These are phyloP conservation scores for Asterionellopsis glacialis DNA, from an alignment of 108 stramenopile genomes.

Conservation along the genomic window DNA sequence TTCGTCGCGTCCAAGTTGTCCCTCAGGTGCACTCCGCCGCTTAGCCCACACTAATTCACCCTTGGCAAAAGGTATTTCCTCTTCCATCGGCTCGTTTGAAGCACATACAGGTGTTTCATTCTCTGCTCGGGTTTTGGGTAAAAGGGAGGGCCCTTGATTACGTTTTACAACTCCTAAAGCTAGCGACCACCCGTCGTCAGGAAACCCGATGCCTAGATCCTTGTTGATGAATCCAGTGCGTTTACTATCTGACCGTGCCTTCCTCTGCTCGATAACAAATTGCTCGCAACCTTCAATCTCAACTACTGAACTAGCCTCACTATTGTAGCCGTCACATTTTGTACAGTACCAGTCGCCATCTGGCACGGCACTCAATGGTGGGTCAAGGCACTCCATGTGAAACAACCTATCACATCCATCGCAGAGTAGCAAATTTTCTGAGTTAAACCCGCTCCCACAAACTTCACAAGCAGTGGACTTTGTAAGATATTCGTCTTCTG, in stretches of 20 bases:
- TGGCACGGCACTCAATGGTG: conserved; percentile 60
- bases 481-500: background rate
- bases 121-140: too few relatives aligned
- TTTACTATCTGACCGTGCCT: background rate
- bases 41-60: conserved; percentile 38
- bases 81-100: too few relatives aligned
- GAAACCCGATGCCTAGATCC: too few relatives aligned
- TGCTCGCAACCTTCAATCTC: conserved; percentile 44
- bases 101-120: too few relatives aligned
- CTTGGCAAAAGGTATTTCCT: conserved; percentile 1
- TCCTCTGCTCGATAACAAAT: conserved; percentile 45
- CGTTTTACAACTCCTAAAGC: too few relatives aligned
- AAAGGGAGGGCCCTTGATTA: too few relatives aligned
- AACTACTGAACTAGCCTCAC: conserved; percentile 29
- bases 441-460: conserved; percentile 16
- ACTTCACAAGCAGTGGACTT: conserved; percentile 23
- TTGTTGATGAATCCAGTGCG: too few relatives aligned
- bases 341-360: conserved; percentile 79
- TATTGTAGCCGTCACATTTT: conserved; percentile 27
- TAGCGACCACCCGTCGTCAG: too few relatives aligned
- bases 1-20: conserved; percentile 11
- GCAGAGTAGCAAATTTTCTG: conserved; percentile 44
- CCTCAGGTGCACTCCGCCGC: conserved; percentile 14
- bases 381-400: conserved; percentile 46
- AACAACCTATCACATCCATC: conserved; percentile 65